Base-by-base conservation (phyloP, 805 yeast genomes). In the Ogataea zsoltii region DNA sequence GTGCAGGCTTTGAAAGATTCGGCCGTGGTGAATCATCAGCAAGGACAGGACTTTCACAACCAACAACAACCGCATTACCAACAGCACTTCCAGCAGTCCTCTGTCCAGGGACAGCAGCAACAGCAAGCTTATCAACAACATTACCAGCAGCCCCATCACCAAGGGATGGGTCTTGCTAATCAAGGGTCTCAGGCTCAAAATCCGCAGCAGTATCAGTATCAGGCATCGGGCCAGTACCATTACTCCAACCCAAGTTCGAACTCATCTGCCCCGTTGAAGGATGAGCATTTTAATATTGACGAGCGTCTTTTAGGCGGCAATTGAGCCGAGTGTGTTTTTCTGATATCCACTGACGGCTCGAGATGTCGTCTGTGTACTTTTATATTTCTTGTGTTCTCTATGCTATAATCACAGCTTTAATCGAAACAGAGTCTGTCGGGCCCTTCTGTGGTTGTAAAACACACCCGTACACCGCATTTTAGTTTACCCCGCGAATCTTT, bases 241-340 rank as follows among this genome's bases (percentile, higher is more conserved):
- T 46, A 54, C 40, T 43, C 44, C 2, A 44, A 47, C 19, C 38
- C 48, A 21, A 44, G 38, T 7, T 26, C 47, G 12, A 28, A 18
- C 34, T 37, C 45, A 4, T 41, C 42, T 15, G 42, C 40, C 13
- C 35, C 38, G 4, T 42, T 29, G 10, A 56, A 55, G 37, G 63
- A 56, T 25, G 62, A 58, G 30, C 59, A 58, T 34, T 57, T 60
- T 48, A 59, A 56, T 35, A 59, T 61, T 34, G 63, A 61, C 38
- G 65, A 58, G 35, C 51, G 63, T 33, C 46, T 61, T 5, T 45
- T 59, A n/a, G 55, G 54, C 7, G 60, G 55, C 14, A 54, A 54
- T 33, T 54, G 32, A 33, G 25, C 5, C 14, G 5, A n/a, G 14
- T 10, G 7, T 14, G 21, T 23, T 29, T 25, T 16, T 44, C 43